These are phyloP conservation scores for Dysphania ambrosioides DNA, from an alignment of 148 eudicot genomes.

Conservation along the genomic window DNA sequence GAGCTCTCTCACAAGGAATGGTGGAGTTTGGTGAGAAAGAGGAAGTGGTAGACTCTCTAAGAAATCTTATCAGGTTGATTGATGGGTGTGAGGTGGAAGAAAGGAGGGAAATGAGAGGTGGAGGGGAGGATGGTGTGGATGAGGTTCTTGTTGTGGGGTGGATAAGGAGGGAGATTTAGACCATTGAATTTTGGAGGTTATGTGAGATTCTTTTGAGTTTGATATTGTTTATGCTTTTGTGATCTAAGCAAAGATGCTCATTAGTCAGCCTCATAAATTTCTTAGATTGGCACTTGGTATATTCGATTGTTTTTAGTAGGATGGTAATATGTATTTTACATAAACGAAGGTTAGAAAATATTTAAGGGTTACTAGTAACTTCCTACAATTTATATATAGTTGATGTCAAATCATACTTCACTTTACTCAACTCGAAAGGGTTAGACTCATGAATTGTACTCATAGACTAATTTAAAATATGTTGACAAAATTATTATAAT, in stretches of 20 bases:
- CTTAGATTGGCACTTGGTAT: too few relatives aligned
- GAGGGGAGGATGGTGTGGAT: constrained; percentile 42
- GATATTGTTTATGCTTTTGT: too few relatives aligned
- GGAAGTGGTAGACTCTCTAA: not conserved
- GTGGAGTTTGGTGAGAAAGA: constrained; percentile 13
- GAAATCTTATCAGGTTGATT: constrained; percentile 17
- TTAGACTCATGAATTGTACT: too few relatives aligned
- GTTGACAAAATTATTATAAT: too few relatives aligned
- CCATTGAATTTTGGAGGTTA: constrained; percentile 23
- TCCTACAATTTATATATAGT: too few relatives aligned
- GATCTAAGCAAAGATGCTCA: not conserved
- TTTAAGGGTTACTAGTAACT: too few relatives aligned
- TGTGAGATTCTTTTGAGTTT: not conserved
- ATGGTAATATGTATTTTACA: too few relatives aligned
- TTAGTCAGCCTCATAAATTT: not conserved
- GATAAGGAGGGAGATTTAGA: constrained; percentile 51
- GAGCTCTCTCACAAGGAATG: not conserved
- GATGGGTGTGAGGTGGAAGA: constrained; percentile 27
- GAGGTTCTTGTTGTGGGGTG: constrained; percentile 41
- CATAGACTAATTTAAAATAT: too few relatives aligned
- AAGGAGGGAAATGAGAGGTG: constrained; percentile 54
- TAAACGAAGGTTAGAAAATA: too few relatives aligned
- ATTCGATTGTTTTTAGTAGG: too few relatives aligned
- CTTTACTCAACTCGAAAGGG: too few relatives aligned
- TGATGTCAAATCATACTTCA: too few relatives aligned